phyloP scores from a whole-genome alignment of 1,284 basidiomycete species.

The Sanguinoderma infundibulare region DNA sequence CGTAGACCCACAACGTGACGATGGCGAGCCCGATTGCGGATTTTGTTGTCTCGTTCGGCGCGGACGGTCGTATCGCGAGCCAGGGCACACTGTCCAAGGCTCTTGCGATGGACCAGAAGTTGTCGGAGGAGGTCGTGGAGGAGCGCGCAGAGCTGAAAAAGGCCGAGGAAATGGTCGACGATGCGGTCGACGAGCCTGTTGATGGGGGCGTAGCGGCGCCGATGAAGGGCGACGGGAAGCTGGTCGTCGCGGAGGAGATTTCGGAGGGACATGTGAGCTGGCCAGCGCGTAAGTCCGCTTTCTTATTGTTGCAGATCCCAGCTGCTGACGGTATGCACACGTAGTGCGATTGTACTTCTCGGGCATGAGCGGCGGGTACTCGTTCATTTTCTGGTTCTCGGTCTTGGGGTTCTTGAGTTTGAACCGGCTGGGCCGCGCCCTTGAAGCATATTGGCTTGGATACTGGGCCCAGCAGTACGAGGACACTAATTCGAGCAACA shows the following conservation, averaged over 20 bases:
- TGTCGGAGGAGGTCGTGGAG: slow-evolving; percentile 44
- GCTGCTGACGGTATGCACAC: neutral
- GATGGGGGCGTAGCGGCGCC: slow-evolving; percentile 18
- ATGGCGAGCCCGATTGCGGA: slow-evolving; percentile 67
- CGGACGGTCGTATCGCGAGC: slow-evolving; percentile 52
- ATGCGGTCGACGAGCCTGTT: slow-evolving; percentile 43
- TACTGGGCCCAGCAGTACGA: slow-evolving; percentile 35
- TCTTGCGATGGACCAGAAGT: slow-evolving; percentile 43
- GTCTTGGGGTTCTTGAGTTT: slow-evolving; percentile 31
- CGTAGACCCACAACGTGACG: slow-evolving; percentile 74
- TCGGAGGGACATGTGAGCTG: slow-evolving; percentile 60
- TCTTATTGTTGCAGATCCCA: neutral
- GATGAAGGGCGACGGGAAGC: slow-evolving; percentile 44
- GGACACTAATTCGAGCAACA: slow-evolving; percentile 30
- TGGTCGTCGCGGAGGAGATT: slow-evolving; percentile 64
- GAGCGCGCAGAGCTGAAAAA: slow-evolving; percentile 46
- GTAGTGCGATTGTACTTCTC: slow-evolving; percentile 34
- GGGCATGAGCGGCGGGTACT: slow-evolving; percentile 35
- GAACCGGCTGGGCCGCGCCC: slow-evolving; percentile 25
- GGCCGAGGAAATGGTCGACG: slow-evolving; percentile 45
- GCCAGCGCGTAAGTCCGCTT: slow-evolving; percentile 38
- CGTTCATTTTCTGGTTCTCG: slow-evolving; percentile 38
- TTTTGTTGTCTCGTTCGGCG: slow-evolving; percentile 61
- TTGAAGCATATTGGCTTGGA: slow-evolving; percentile 32
- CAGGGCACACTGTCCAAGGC: slow-evolving; percentile 54